Conservation (phyloP, 1,139 yeast species). For the Meyerozyma elateridarum region DNA sequence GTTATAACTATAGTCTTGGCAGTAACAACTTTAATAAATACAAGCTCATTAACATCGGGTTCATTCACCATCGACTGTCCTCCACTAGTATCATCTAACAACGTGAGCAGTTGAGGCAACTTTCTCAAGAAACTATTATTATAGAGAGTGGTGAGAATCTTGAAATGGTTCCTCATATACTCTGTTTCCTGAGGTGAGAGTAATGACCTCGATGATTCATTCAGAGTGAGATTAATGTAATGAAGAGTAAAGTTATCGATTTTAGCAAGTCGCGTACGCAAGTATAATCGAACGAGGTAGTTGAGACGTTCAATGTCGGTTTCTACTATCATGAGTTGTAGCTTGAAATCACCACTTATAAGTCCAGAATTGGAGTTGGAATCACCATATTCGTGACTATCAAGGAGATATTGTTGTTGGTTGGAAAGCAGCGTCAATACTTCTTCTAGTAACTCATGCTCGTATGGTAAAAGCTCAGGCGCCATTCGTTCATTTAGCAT, state of each 20-base stretch:
- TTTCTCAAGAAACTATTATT: constrained; percentile 61
- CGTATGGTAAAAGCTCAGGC: constrained; percentile 77
- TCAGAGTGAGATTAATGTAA: constrained; percentile 33
- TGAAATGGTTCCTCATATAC: constrained; percentile 56
- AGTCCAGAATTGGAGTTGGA: constrained; percentile 36
- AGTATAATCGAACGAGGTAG: constrained; percentile 71
- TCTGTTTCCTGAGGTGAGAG: constrained; percentile 58
- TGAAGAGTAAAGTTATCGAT: constrained; percentile 65
- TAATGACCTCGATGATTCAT: constrained; percentile 19
- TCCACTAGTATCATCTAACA: constrained; percentile 73
- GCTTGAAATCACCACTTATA: constrained; percentile 59
- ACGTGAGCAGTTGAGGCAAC: constrained; percentile 64
- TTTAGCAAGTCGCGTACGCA: constrained; percentile 71
- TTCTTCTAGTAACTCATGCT: constrained; percentile 52
- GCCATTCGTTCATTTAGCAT: constrained; percentile 86
- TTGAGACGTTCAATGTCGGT: constrained; percentile 87
- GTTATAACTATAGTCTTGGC: constrained; percentile 20
- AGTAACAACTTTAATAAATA: constrained; percentile 59
- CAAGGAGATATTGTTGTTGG: constrained; percentile 73
- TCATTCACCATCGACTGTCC: constrained; percentile 73
- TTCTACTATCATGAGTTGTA: constrained; percentile 79
- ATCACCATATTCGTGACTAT: constrained; percentile 47
- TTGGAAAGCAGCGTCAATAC: constrained; percentile 55
- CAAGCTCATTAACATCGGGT: constrained; percentile 74
- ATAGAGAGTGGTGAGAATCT: constrained; percentile 60